Evolutionary conservation across 2,329 filamentous ascomycete species (phyloP).

Genomic region (Phaeoacremonium minimum): DNA sequence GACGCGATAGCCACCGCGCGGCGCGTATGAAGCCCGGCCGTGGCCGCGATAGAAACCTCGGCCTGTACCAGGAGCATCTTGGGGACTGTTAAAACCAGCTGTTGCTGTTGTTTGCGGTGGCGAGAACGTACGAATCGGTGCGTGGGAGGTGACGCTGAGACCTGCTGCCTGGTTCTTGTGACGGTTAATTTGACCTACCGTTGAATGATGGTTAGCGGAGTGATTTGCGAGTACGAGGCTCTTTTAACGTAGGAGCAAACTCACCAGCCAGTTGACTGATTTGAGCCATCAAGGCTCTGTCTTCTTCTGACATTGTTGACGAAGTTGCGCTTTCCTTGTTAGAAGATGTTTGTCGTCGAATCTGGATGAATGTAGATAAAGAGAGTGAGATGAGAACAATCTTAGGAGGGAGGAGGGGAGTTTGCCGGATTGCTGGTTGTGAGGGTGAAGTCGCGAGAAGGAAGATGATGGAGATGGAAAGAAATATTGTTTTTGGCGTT

Average conservation of each 20-base stretch:
- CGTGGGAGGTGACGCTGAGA: slow-evolving; percentile 18
- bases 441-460: too few species aligned
- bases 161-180: slow-evolving; percentile 62
- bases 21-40: slow-evolving; percentile 23
- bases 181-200: slow-evolving; percentile 71
- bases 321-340: too few species aligned
- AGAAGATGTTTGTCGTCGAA: too few species aligned
- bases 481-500: too few species aligned
- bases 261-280: slow-evolving; percentile 49
- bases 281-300: slow-evolving; percentile 47
- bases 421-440: too few species aligned
- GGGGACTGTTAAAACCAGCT: slow-evolving; percentile 1
- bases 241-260: slow-evolving; percentile 10
- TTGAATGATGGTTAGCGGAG: slow-evolving; percentile 10
- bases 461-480: too few species aligned
- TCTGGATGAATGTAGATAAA: too few species aligned
- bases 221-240: too few species aligned
- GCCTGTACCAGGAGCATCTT: slow-evolving; percentile 7
- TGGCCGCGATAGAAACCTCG: slow-evolving; percentile 18
- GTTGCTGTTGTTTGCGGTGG: neutral
- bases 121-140: neutral
- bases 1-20: slow-evolving; percentile 26
- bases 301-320: slow-evolving; percentile 39
- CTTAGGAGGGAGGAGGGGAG: too few species aligned
- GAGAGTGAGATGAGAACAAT: too few species aligned